Evolutionary conservation across 768 basidiomycete species (phyloP).

Genomic region (Suillus spraguei): DNA sequence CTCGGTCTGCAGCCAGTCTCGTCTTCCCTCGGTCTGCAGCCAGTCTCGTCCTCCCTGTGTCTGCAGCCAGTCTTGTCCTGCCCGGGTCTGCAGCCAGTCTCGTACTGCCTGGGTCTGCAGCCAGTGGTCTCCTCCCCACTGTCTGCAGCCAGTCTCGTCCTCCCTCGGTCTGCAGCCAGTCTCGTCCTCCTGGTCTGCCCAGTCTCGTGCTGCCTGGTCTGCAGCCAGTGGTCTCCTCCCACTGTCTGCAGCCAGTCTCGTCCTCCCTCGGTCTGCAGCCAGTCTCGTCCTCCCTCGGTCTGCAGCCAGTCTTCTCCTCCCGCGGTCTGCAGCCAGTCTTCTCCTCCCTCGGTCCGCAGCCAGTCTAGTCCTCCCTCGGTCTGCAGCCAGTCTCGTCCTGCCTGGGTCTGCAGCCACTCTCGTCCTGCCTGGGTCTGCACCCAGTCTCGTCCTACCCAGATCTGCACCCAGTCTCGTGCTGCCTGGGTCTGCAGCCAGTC

Average conservation of each 20-base stretch:
- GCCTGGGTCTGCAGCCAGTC: background rate
- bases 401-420: background rate
- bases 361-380: background rate
- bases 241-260: slow-evolving; percentile 12
- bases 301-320: no score
- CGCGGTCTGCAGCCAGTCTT: background rate
- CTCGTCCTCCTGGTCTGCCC: background rate
- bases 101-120: no score
- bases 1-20: background rate
- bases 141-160: background rate
- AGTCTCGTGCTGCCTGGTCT: background rate
- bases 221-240: no score
- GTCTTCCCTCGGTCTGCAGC: background rate
- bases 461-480: background rate
- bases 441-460: background rate
- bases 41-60: background rate
- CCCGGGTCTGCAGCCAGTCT: background rate
- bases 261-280: background rate
- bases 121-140: background rate
- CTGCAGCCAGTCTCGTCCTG: background rate
- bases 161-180: background rate
- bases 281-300: background rate
- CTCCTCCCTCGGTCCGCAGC: no score
- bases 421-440: background rate
- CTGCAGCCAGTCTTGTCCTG: background rate